These are phyloP conservation scores for Mortierella alpina DNA, from an alignment of 192 early-diverging fungal genomes.

Conservation along the genomic window DNA sequence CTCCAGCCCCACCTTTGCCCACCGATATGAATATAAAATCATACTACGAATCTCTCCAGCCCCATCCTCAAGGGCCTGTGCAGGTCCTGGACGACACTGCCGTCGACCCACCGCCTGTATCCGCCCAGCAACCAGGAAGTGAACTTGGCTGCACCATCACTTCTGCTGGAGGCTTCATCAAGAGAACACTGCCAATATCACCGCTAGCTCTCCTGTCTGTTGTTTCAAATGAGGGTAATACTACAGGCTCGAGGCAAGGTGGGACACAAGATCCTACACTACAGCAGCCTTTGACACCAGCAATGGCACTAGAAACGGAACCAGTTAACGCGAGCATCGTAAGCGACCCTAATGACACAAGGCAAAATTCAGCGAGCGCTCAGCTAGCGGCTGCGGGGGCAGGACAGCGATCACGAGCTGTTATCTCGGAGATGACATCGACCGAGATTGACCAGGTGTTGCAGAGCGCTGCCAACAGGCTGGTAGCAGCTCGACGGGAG, in stretches of 20 bases:
- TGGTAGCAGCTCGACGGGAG: constrained; percentile 19
- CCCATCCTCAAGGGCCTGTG: neutral
- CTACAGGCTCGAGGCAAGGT: neutral
- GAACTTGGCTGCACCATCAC: neutral
- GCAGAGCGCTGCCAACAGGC: constrained; percentile 22
- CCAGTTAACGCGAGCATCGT: neutral
- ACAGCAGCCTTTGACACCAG: neutral
- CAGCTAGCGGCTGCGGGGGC: constrained; percentile 12
- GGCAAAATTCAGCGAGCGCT: neutral
- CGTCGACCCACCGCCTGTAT: neutral
- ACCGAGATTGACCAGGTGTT: constrained; percentile 36
- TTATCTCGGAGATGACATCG: constrained; percentile 25
- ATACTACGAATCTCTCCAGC: neutral
- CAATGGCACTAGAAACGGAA: neutral
- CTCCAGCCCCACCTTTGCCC: constrained; percentile 4
- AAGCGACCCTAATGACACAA: neutral
- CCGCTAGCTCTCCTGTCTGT: constrained; percentile 21
- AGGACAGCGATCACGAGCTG: constrained; percentile 23
- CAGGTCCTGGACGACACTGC: neutral
- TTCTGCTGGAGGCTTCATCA: neutral
- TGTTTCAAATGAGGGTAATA: constrained; percentile 4
- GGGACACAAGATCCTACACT: too few relatives aligned
- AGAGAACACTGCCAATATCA: constrained; percentile 40
- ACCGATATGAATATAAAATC: neutral
- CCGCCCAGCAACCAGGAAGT: too few relatives aligned